Conservation (phyloP, 2,329 filamentous ascomycete genomes). For the Colletotrichum tropicale region DNA sequence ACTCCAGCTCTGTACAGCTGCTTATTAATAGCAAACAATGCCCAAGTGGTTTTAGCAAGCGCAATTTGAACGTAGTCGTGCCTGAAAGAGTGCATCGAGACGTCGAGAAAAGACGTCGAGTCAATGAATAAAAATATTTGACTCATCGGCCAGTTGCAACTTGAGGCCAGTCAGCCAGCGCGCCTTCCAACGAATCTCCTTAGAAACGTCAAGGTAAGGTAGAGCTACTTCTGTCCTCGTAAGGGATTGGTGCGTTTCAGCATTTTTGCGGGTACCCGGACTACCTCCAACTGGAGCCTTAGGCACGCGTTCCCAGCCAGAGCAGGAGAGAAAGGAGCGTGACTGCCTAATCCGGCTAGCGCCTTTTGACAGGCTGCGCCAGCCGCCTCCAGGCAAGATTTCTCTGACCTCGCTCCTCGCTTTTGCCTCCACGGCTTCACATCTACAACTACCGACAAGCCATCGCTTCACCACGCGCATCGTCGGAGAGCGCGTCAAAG, state of each 20-base stretch:
- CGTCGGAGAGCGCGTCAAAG: slow-evolving; percentile 52
- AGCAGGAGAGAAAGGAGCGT: slow-evolving; percentile 26
- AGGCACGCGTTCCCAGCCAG: slow-evolving; percentile 7
- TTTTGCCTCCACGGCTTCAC: slow-evolving; percentile 44
- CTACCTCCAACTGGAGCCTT: neutral
- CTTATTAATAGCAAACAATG: neutral
- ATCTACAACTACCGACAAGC: slow-evolving; percentile 20
- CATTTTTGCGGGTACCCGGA: neutral
- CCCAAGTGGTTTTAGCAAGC: neutral
- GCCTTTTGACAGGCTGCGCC: slow-evolving; percentile 27
- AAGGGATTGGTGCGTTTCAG: neutral
- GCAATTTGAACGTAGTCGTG: neutral
- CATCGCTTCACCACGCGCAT: slow-evolving; percentile 48
- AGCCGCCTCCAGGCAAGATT: slow-evolving; percentile 47
- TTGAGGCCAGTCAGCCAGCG: neutral
- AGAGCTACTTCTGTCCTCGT: neutral
- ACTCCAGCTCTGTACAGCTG: neutral
- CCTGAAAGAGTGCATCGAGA: neutral
- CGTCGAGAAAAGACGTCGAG: neutral
- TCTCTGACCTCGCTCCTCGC: slow-evolving; percentile 43
- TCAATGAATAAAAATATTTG: neutral
- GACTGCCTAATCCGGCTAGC: slow-evolving; percentile 36
- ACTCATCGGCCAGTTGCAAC: neutral
- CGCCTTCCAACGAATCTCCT: neutral
- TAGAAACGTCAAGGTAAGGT: neutral